These are phyloP conservation scores for Cicer bijugum DNA, from an alignment of 306 rosid genomes.

Conservation along the genomic window DNA sequence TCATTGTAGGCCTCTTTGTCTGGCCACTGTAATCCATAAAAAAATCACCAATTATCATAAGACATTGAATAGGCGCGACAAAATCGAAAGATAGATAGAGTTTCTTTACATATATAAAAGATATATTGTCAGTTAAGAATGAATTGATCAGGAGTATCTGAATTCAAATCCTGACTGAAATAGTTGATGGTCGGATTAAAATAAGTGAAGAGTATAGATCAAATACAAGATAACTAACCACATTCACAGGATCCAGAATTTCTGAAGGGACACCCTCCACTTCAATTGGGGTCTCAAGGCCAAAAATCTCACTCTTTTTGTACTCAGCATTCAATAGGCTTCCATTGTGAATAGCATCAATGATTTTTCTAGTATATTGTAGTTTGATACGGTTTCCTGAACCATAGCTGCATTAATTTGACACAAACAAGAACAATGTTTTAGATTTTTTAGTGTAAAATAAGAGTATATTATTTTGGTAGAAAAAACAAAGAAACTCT, in stretches of 20 bases:
- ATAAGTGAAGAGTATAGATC: not conserved
- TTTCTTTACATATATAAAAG: too few species aligned
- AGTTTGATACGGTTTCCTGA: slow-evolving; percentile 75
- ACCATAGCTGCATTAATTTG: slow-evolving; percentile 67
- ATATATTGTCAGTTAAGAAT: too few species aligned
- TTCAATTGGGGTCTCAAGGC: slow-evolving; percentile 74
- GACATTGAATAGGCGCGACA: not conserved
- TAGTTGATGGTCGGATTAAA: too few species aligned
- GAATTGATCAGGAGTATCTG: too few species aligned
- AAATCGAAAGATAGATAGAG: not conserved
- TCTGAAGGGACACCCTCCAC: slow-evolving; percentile 82
- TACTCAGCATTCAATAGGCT: slow-evolving; percentile 63
- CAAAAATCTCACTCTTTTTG: slow-evolving; percentile 70
- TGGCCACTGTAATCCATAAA: slow-evolving; percentile 61
- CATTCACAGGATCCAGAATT: slow-evolving; percentile 75
- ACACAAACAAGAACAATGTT: not conserved
- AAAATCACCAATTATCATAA: not conserved
- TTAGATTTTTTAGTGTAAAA: not conserved
- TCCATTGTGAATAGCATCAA: slow-evolving; percentile 87
- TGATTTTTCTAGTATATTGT: slow-evolving; percentile 77
- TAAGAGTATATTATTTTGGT: not conserved
- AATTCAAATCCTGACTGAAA: too few species aligned
- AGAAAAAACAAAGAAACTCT: not conserved
- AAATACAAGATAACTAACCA: slow-evolving; percentile 55
- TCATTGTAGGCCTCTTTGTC: slow-evolving; percentile 65